Evolutionary conservation across 306 rosid genomes (phyloP).

Genomic region (Cucurbita argyrosperma): DNA sequence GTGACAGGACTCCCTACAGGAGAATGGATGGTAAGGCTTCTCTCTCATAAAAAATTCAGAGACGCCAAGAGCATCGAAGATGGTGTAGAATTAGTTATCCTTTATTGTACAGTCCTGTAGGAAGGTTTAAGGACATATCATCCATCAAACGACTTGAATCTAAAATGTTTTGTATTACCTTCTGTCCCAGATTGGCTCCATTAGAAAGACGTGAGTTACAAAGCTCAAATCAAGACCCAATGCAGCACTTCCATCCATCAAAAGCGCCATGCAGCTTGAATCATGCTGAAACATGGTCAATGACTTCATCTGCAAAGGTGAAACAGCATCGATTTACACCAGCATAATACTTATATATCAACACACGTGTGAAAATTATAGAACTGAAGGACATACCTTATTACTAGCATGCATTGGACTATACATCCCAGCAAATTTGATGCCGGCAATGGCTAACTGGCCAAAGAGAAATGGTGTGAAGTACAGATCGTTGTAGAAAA

Average conservation of each 20-base stretch:
- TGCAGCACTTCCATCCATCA: constrained; percentile 99
- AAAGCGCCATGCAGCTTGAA: constrained; percentile 65
- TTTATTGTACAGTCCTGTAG: neutral
- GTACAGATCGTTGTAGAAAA: neutral
- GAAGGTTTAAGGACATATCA: neutral
- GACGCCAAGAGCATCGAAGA: neutral
- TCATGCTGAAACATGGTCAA: constrained; percentile 69
- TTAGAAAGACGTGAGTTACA: constrained; percentile 70
- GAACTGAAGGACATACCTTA: constrained; percentile 36
- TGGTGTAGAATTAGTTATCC: neutral
- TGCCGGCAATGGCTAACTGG: constrained; percentile 71
- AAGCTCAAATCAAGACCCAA: constrained; percentile 96
- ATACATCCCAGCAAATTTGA: constrained; percentile 78
- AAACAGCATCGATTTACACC: constrained; percentile 15
- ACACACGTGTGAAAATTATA: neutral
- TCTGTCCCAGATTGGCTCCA: constrained; percentile 99
- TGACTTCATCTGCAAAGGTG: constrained; percentile 66
- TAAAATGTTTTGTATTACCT: constrained; percentile 35
- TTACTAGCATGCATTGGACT: constrained; percentile 79
- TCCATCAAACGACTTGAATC: constrained; percentile 1
- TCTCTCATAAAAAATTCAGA: neutral
- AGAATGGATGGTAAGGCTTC: neutral
- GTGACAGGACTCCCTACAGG: neutral
- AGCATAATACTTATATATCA: neutral
- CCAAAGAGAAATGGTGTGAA: constrained; percentile 14